Evolutionary conservation across 2,329 filamentous ascomycete species (phyloP).

Genomic region (Ploettnerulaceae sp.): DNA sequence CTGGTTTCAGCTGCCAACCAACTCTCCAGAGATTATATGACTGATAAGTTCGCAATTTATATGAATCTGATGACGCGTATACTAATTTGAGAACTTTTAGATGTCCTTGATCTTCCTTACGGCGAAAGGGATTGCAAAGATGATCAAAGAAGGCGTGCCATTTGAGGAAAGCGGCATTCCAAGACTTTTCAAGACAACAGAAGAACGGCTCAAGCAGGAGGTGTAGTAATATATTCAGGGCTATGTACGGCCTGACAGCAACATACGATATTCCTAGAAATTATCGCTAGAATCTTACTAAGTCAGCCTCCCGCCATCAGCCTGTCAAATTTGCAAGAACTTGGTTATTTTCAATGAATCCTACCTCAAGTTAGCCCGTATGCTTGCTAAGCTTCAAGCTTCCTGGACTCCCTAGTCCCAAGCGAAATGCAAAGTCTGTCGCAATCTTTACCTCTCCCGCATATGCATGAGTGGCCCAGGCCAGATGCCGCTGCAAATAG

Average conservation of each 20-base stretch:
- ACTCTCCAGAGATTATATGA: background rate
- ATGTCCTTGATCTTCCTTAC: conserved; percentile 44
- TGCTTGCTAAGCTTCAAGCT: too few relatives aligned
- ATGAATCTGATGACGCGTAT: background rate
- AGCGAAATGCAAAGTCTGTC: background rate
- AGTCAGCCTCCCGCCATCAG: background rate
- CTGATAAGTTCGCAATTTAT: too few relatives aligned
- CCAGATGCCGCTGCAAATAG: background rate
- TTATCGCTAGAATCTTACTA: background rate
- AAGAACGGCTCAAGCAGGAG: conserved; percentile 4
- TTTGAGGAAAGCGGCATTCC: conserved; percentile 39
- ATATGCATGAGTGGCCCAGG: background rate
- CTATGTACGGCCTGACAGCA: too few relatives aligned
- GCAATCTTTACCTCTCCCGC: background rate
- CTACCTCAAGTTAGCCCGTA: too few relatives aligned
- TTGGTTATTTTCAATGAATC: too few relatives aligned
- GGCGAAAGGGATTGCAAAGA: conserved; percentile 39
- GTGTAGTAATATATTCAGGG: too few relatives aligned
- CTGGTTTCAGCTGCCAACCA: too few relatives aligned
- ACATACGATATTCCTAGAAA: too few relatives aligned
- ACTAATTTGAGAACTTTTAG: conserved; percentile 42
- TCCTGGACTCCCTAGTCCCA: background rate
- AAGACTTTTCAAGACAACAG: conserved; percentile 31
- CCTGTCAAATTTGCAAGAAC: background rate
- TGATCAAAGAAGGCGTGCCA: conserved; percentile 33